phyloP scores from a whole-genome alignment of 495 filamentous ascomycete species.

The Aspergillus sclerotiicarbonarius region DNA sequence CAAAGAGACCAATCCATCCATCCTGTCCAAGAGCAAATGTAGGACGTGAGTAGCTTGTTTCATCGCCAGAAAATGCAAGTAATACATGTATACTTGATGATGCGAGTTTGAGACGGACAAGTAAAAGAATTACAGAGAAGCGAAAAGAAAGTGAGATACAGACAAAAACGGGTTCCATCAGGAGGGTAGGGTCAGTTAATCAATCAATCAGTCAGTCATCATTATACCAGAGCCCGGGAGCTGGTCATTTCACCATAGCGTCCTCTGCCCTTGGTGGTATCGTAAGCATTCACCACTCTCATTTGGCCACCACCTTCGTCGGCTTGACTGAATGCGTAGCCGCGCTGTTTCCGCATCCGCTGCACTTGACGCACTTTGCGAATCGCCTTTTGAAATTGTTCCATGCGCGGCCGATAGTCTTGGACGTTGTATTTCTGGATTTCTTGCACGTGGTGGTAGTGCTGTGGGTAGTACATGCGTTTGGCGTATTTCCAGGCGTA shows the following conservation, averaged over 20 bases:
- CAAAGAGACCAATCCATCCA: not conserved
- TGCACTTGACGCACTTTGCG: slow-evolving; percentile 98
- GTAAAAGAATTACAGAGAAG: slow-evolving; percentile 15
- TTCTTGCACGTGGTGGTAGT: slow-evolving; percentile 98
- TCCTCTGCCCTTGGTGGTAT: slow-evolving; percentile 89
- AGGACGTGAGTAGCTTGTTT: not conserved
- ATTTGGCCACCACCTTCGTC: slow-evolving; percentile 82
- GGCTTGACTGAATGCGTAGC: slow-evolving; percentile 96
- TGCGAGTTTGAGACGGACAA: not conserved
- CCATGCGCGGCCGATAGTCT: slow-evolving; percentile 98
- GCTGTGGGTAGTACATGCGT: slow-evolving; percentile 93
- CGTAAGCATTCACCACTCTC: slow-evolving; percentile 90
- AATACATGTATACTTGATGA: not conserved
- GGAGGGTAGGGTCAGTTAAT: not conserved
- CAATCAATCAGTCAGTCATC: slow-evolving; percentile 13
- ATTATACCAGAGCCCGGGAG: slow-evolving; percentile 46
- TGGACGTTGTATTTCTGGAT: slow-evolving; percentile 99
- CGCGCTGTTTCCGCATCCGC: slow-evolving; percentile 98
- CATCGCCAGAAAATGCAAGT: not conserved
- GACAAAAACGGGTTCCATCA: slow-evolving; percentile 2
- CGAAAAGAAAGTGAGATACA: slow-evolving; percentile 15
- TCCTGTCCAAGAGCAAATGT: not conserved
- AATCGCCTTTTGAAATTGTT: slow-evolving; percentile 99
- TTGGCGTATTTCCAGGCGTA: slow-evolving; percentile 84
- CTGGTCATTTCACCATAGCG: slow-evolving; percentile 97